Evolutionary conservation across 2,329 filamentous ascomycete species (phyloP).

Genomic region (Blumeria graminis): DNA sequence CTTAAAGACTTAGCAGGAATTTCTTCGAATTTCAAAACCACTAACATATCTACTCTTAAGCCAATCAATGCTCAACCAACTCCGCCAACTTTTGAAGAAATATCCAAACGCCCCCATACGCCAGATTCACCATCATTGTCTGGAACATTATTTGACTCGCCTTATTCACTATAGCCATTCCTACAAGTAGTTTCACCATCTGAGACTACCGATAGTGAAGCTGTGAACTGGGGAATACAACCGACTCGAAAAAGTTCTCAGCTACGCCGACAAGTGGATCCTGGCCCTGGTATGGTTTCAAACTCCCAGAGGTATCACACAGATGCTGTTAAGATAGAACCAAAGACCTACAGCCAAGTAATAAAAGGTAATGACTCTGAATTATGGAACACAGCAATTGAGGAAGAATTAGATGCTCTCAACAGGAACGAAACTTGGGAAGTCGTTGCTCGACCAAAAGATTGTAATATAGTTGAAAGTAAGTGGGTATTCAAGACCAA

Average conservation of each 20-base stretch:
- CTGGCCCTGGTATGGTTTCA: neutral
- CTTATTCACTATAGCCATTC: neutral
- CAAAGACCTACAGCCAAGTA: neutral
- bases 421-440: neutral
- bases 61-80: neutral
- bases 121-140: neutral
- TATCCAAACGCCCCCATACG: neutral
- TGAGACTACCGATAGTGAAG: too few relatives aligned
- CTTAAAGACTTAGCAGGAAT: neutral
- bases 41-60: neutral
- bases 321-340: neutral
- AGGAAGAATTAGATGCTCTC: neutral
- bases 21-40: too few relatives aligned
- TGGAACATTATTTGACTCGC: neutral
- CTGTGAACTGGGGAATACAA: too few relatives aligned
- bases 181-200: too few relatives aligned
- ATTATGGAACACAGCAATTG: neutral
- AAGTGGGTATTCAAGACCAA: neutral
- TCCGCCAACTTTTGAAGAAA: too few relatives aligned
- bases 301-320: neutral
- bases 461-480: neutral
- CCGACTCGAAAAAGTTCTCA: too few relatives aligned
- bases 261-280: neutral
- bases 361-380: neutral
- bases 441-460: neutral